These are phyloP conservation scores for Aurantiochytrium sp. DNA, from an alignment of 108 stramenopile genomes.

Conservation along the genomic window DNA sequence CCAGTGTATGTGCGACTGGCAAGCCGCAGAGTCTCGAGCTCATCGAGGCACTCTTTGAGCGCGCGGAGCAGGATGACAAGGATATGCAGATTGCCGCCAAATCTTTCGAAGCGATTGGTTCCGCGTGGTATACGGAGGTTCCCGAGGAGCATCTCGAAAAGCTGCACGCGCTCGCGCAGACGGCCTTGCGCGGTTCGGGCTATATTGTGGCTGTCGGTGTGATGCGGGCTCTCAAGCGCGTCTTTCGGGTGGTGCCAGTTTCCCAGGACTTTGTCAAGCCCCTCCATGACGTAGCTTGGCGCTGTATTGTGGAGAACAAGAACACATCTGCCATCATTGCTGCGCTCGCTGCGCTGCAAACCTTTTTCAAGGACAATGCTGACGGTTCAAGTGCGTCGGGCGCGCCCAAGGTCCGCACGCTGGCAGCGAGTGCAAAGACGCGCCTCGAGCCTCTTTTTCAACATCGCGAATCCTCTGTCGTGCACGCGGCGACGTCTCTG, in stretches of 20 bases:
- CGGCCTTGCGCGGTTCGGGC: neutral
- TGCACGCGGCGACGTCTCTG: neutral
- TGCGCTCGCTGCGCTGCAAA: neutral
- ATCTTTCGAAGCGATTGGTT: neutral
- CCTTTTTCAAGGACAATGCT: neutral
- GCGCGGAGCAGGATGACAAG: neutral
- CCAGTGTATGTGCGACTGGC: neutral
- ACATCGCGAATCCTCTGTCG: neutral
- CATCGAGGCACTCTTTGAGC: neutral
- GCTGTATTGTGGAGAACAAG: neutral
- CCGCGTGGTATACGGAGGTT: neutral
- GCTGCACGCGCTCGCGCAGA: neutral
- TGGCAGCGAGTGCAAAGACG: neutral
- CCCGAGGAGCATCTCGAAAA: neutral
- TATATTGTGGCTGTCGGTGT: constrained; percentile 3
- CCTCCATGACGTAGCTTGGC: neutral
- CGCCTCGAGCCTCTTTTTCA: neutral
- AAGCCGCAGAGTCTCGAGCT: neutral
- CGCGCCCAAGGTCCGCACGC: neutral
- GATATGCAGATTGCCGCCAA: neutral
- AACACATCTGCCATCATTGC: neutral
- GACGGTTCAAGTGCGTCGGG: neutral
- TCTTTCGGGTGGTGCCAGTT: neutral
- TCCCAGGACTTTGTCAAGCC: neutral
- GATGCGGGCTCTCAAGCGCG: neutral